Evolutionary conservation across 805 yeast genomes (phyloP), one percentile per base, ranked within the genome.

Genomic region (Osmozyma mogii): DNA sequence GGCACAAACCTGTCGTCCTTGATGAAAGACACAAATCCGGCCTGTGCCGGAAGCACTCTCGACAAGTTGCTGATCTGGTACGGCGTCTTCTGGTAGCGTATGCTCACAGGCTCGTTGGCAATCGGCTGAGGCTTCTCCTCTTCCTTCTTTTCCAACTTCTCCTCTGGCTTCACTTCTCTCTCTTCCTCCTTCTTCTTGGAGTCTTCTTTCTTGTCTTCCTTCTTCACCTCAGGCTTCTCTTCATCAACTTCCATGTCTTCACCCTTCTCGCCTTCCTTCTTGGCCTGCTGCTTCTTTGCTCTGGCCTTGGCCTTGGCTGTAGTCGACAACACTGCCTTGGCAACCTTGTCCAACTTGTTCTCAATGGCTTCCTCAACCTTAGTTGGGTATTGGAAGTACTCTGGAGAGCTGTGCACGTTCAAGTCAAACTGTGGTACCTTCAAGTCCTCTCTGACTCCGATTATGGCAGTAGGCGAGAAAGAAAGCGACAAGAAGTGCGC

Each of bases 231-330:
- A 12, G 38, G 40, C 25, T 5, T n/a, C 21, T 52, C 62, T 10
- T 34, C 46, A 26, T 63, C 68, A 5, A 61, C 50, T 9, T 67
- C 72, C 69, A 65, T 61, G 17, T 58, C 56, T 22, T 53, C 63
- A 5, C 44, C 60, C 14, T 43, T 49, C 51, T 72, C 61, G 45
- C 69, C 71, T 45, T 67, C 62, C 49, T 70, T 69, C 42, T 65
- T 65, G 25, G 69, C 70, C 38, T 64, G 63, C 23, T 67, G 64
- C 60, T 74, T 75, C 63, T 75, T 78, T 15, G 94, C 95, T 54
- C 96, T 78, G 19, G 89, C 92, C 55, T 83, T 84, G n/a, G 96
- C 96, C 54, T 78, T 80, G 11, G 78, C 84, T 2, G 98, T 89
- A 1, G 96, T 89, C 2, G 96, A 87, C 32, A 92, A 68, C 10